A percentile compares a stretch with the other conserved stretches of the same genome.
phyloP scores from a whole-genome alignment of 805 yeast genomes.

The Starmerella davenportii region DNA sequence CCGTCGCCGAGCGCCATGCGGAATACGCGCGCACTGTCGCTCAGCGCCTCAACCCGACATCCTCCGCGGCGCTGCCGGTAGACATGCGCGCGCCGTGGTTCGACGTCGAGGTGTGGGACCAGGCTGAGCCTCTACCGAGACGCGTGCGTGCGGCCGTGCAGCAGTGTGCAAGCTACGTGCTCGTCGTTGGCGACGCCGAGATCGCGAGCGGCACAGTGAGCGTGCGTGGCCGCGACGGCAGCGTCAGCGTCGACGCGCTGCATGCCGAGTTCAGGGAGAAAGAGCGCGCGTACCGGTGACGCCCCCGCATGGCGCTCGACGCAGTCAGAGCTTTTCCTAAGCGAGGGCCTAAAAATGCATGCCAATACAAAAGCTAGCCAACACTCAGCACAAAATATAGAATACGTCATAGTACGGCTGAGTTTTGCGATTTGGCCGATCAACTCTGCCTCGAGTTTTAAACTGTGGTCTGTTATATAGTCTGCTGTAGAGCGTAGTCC shows the following conservation, averaged over 20 bases:
- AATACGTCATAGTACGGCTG: too few species aligned
- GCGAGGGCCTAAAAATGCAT: too few species aligned
- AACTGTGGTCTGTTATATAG: too few species aligned
- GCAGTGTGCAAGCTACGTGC: slow-evolving; percentile 59
- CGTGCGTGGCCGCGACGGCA: slow-evolving; percentile 35
- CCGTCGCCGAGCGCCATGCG: slow-evolving; percentile 42
- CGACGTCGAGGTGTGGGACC: slow-evolving; percentile 55
- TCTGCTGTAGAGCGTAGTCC: too few species aligned
- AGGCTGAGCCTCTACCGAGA: slow-evolving; percentile 62
- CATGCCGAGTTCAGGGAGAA: slow-evolving; percentile 36
- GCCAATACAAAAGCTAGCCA: too few species aligned
- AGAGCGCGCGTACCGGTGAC: too few species aligned
- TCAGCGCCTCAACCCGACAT: slow-evolving; percentile 22
- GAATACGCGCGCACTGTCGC: slow-evolving; percentile 37
- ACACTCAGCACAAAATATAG: too few species aligned
- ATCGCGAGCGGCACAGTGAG: slow-evolving; percentile 40
- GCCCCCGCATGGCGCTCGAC: too few species aligned
- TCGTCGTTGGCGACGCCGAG: slow-evolving; percentile 82
- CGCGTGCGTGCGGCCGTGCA: slow-evolving; percentile 62
- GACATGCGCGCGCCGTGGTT: slow-evolving; percentile 44
- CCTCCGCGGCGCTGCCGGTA: slow-evolving; percentile 27
- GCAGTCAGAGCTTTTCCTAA: too few species aligned
- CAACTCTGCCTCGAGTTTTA: too few species aligned
- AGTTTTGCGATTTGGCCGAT: too few species aligned
- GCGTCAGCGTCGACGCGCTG: slow-evolving; percentile 34